These are phyloP conservation scores for Suillus variegatus DNA, from an alignment of 768 basidiomycete genomes.

Conservation along the genomic window DNA sequence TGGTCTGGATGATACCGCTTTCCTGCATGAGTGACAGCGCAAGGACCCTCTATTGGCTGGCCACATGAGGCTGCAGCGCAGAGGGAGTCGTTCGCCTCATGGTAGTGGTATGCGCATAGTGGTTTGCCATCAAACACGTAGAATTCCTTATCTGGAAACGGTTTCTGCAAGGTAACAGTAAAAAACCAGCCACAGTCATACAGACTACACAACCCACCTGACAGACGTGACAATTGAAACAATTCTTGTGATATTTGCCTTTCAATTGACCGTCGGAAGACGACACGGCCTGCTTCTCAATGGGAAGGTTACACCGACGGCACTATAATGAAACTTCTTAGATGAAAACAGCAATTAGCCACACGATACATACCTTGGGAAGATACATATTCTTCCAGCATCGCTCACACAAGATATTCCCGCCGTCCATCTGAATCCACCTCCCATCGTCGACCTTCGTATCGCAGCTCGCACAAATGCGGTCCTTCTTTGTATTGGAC, in stretches of 20 bases:
- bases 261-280: slow-evolving; percentile 92
- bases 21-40: slow-evolving; percentile 82
- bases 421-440: slow-evolving; percentile 81
- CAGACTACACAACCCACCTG: slow-evolving; percentile 44
- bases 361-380: slow-evolving; percentile 66
- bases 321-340: slow-evolving; percentile 50
- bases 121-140: slow-evolving; percentile 92
- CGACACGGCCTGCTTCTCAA: slow-evolving; percentile 90
- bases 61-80: slow-evolving; percentile 80
- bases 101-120: slow-evolving; percentile 90
- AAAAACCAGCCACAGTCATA: slow-evolving; percentile 4
- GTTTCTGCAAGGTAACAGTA: slow-evolving; percentile 50
- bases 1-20: slow-evolving; percentile 89
- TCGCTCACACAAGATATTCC: slow-evolving; percentile 76
- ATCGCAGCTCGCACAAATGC: slow-evolving; percentile 68
- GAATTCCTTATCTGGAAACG: slow-evolving; percentile 90
- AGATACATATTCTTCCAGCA: slow-evolving; percentile 98
- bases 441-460: slow-evolving; percentile 74
- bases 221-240: slow-evolving; percentile 87
- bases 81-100: slow-evolving; percentile 87
- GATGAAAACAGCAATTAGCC: neutral
- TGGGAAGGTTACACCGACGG: slow-evolving; percentile 81
- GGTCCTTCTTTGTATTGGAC: slow-evolving; percentile 32
- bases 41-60: slow-evolving; percentile 91
- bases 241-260: slow-evolving; percentile 91